phyloP scores from a whole-genome alignment of 441 rosid species.

The Pelargonium citronellum region DNA sequence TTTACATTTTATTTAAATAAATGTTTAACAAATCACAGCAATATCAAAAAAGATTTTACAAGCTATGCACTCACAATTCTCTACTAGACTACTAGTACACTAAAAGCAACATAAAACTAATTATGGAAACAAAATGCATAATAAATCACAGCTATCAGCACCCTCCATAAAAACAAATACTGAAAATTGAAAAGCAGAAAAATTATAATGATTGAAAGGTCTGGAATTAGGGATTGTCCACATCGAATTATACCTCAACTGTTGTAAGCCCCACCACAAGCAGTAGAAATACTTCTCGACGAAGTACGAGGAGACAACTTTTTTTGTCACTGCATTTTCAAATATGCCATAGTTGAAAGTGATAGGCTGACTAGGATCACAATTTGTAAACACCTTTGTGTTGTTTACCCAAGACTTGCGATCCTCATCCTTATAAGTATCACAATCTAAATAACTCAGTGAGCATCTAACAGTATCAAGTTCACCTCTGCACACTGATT shows the following conservation, averaged over 20 bases:
- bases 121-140: not conserved
- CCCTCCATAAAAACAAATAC: conserved; percentile 1
- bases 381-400: conserved; percentile 57
- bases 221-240: conserved; percentile 10
- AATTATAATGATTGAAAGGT: conserved; percentile 6
- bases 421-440: conserved; percentile 29
- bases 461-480: conserved; percentile 31
- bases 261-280: conserved; percentile 97
- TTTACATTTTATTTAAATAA: not conserved
- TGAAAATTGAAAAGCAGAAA: not conserved
- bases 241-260: conserved; percentile 52
- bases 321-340: conserved; percentile 54
- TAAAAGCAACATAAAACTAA: not conserved
- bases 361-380: conserved; percentile 43
- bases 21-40: not conserved
- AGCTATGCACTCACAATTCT: not conserved
- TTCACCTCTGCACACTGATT: conserved; percentile 52
- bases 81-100: not conserved
- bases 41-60: not conserved
- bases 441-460: conserved; percentile 64
- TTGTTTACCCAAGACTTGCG: conserved; percentile 47
- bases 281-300: conserved; percentile 76
- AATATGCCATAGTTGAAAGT: conserved; percentile 67
- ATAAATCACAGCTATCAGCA: conserved; percentile 1
- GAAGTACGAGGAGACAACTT: conserved; percentile 53